Percentiles rank a stretch among this genome's conserved stretches.
phyloP scores from a whole-genome alignment of 75 land plant genomes.

The Ceratopteris richardii region DNA sequence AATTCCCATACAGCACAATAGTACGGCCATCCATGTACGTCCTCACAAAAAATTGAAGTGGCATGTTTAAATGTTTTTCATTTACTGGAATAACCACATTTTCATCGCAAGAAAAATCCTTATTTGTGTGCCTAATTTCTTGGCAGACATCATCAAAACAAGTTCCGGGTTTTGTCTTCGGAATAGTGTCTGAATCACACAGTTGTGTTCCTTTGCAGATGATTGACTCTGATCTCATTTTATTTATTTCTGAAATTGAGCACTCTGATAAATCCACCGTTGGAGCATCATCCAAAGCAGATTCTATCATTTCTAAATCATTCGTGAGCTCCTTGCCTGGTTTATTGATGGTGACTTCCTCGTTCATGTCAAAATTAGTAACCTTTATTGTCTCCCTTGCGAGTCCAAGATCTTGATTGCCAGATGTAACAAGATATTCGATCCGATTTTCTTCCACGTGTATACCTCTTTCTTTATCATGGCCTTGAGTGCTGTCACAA shows the following conservation, averaged over 20 bases:
- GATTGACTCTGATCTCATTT: neutral
- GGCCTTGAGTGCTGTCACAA: neutral
- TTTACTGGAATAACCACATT: neutral
- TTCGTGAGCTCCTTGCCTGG: neutral
- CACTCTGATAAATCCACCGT: neutral
- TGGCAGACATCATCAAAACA: neutral
- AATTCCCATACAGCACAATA: constrained; percentile 52
- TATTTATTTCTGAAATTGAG: neutral
- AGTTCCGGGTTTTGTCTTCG: neutral
- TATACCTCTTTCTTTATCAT: neutral
- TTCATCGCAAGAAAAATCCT: neutral
- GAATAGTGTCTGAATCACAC: neutral
- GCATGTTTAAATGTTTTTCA: neutral
- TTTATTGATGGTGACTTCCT: neutral
- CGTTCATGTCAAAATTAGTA: neutral
- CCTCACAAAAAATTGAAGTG: constrained; percentile 64
- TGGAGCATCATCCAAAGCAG: neutral
- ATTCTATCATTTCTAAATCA: neutral
- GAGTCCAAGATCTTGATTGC: neutral
- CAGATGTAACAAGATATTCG: neutral
- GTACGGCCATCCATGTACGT: constrained; percentile 41
- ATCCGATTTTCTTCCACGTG: neutral
- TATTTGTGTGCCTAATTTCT: neutral
- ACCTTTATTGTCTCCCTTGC: neutral
- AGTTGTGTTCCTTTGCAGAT: neutral